Conservation (phyloP, 2,329 filamentous ascomycete species). For the Diaporthe destruens region DNA sequence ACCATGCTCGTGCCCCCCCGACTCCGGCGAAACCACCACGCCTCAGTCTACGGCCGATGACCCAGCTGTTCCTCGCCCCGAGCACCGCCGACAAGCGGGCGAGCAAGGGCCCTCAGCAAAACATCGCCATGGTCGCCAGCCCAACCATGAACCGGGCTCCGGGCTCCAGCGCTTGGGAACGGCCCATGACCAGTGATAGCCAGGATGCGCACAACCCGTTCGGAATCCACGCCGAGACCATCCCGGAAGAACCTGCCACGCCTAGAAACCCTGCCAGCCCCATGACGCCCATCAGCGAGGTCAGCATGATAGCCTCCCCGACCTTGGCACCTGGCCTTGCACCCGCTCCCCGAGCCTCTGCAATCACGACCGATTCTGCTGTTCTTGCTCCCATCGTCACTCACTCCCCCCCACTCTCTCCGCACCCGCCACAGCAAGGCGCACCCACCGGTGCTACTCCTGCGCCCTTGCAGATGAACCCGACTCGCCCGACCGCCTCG, state of each 20-base stretch:
- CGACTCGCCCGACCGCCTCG: constrained; percentile 22
- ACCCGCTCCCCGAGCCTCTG: constrained; percentile 37
- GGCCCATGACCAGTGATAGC: constrained; percentile 57
- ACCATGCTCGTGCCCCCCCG: constrained; percentile 52
- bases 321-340: constrained; percentile 31
- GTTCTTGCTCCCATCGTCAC: constrained; percentile 31
- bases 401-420: constrained; percentile 52
- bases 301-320: constrained; percentile 35
- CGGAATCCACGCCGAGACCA: constrained; percentile 67
- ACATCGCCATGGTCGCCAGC: constrained; percentile 53
- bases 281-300: constrained; percentile 40
- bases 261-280: constrained; percentile 30
- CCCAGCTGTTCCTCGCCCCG: constrained; percentile 77
- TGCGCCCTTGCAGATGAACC: constrained; percentile 33
- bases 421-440: constrained; percentile 85
- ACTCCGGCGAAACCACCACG: constrained; percentile 75
- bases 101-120: constrained; percentile 49
- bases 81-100: constrained; percentile 64
- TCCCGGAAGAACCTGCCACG: constrained; percentile 37
- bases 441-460: constrained; percentile 45
- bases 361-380: constrained; percentile 33
- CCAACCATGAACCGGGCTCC: constrained; percentile 48
- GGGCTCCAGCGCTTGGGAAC: constrained; percentile 60
- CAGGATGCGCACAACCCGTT: constrained; percentile 78
- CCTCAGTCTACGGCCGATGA: constrained; percentile 86